Conservation (phyloP, 371 early-diverging fungal genomes). For the Mucor sp. region DNA sequence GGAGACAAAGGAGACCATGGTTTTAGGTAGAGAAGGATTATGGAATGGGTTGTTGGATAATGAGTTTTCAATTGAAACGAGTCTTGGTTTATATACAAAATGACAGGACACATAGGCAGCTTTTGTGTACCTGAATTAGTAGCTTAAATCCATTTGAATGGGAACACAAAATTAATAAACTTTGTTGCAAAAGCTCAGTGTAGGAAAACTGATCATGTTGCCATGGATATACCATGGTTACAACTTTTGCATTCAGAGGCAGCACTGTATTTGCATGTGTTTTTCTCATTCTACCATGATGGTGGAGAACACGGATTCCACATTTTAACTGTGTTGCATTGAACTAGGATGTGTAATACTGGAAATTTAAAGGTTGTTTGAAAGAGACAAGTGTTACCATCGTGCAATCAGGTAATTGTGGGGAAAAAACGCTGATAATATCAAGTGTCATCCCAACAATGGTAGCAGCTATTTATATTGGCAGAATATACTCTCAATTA, state of each 20-base stretch:
- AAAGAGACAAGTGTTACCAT: background rate
- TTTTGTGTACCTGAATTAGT: background rate
- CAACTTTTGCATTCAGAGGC: background rate
- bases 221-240: too few species aligned
- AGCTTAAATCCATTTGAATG: background rate
- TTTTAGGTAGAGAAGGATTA: background rate
- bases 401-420: background rate
- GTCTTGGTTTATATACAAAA: background rate
- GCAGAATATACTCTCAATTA: background rate
- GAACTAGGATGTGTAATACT: background rate
- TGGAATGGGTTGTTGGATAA: background rate
- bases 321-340: background rate
- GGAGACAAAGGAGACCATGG: constrained; percentile 22
- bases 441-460: background rate
- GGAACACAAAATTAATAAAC: background rate
- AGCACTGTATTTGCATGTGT: background rate
- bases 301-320: background rate
- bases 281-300: background rate
- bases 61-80: background rate
- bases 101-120: background rate
- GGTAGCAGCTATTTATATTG: background rate
- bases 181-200: background rate
- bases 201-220: background rate
- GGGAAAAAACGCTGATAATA: background rate
- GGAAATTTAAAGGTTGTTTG: background rate